Percentiles rank a stretch among this genome's conserved stretches.
Evolutionary conservation across 2,329 filamentous ascomycete genomes (phyloP).

Genomic region (Talaromyces sp.): DNA sequence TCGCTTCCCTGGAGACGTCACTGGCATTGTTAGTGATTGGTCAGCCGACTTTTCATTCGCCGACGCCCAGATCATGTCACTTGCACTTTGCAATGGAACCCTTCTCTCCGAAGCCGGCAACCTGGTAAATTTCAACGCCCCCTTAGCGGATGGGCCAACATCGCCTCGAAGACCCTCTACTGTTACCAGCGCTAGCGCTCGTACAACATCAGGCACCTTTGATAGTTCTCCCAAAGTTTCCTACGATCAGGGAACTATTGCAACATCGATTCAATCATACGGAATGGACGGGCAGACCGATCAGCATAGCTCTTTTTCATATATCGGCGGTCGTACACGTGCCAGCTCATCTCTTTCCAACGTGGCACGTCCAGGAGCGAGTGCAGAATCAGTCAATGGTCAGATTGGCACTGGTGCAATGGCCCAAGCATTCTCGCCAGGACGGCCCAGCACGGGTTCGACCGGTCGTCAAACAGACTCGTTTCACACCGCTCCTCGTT

Average conservation of each 20-base stretch:
- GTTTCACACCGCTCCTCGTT: constrained; percentile 40
- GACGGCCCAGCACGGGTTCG: constrained; percentile 45
- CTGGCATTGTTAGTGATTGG: constrained; percentile 74
- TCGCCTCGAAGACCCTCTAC: constrained; percentile 50
- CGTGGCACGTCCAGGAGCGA: constrained; percentile 43
- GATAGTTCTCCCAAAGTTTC: constrained; percentile 62
- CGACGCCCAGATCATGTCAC: constrained; percentile 65
- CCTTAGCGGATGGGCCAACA: constrained; percentile 37
- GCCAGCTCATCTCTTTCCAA: constrained; percentile 56
- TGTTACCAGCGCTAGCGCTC: constrained; percentile 51
- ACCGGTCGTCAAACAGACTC: constrained; percentile 24
- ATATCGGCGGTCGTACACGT: constrained; percentile 43
- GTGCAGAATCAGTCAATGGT: constrained; percentile 51
- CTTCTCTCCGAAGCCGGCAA: constrained; percentile 58
- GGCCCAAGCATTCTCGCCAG: constrained; percentile 43
- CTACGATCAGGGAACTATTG: constrained; percentile 64
- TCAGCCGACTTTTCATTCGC: constrained; percentile 72
- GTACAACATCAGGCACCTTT: constrained; percentile 60
- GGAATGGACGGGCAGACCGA: constrained; percentile 36
- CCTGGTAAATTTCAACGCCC: constrained; percentile 59
- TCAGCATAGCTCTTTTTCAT: constrained; percentile 6
- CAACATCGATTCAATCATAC: constrained; percentile 60
- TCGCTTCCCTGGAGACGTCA: constrained; percentile 62
- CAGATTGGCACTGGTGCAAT: constrained; percentile 45
- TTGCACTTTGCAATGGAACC: constrained; percentile 75